Base-by-base conservation (phyloP, 352 stramenopile genomes). In the Globisporangium nagaii region DNA sequence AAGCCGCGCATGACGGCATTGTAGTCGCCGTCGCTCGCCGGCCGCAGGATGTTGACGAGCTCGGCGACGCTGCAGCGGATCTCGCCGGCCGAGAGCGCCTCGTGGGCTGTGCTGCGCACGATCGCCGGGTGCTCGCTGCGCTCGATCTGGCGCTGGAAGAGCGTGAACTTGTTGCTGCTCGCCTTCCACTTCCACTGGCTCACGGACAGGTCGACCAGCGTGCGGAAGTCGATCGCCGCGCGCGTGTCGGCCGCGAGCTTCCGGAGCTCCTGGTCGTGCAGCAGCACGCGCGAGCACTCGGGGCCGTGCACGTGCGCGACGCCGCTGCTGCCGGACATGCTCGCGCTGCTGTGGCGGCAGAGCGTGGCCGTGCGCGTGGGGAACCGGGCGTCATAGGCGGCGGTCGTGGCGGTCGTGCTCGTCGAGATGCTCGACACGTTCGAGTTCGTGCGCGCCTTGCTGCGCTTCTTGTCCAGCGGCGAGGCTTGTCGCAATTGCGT, bases 131-230 rank as follows among this genome's bases (percentile, higher is more conserved):
- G 25, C 32, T 32, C 34, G 24, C 19, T 17, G 13, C 34, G 12
- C 10, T 53, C 45, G 2, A 55, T 27, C 15, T 55, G 36, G 35
- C 54, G 54, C 44, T 53, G 45, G 44, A 60, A 60, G 54, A 60
- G 24, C 42, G 56, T 51, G 34, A 62, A 57, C 22, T 53, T 39
- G 49, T 52, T 56, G 39, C 35, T 62, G 56, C 47, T 62, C 39
- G 37, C 40, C 39, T 62, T 56, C 56, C 56, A 62, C n/a, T 41
- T 40, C 56, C 56, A 57, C 47, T 47, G 47, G n/a, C 30, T 55
- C 30, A 62, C 47, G 1, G 47, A 45, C 7, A 62, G 47, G 31
- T 57, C 34, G 12, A 39, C 53, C 25, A 62, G 47, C 22, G 28
- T 7, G 1, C 47, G 47, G 31, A 57, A 62, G 49, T 62, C 25